Evolutionary conservation across 768 basidiomycete genomes (phyloP), one percentile per base, ranked within the genome.

Genomic region (Leucocoprinus birnbaumii): DNA sequence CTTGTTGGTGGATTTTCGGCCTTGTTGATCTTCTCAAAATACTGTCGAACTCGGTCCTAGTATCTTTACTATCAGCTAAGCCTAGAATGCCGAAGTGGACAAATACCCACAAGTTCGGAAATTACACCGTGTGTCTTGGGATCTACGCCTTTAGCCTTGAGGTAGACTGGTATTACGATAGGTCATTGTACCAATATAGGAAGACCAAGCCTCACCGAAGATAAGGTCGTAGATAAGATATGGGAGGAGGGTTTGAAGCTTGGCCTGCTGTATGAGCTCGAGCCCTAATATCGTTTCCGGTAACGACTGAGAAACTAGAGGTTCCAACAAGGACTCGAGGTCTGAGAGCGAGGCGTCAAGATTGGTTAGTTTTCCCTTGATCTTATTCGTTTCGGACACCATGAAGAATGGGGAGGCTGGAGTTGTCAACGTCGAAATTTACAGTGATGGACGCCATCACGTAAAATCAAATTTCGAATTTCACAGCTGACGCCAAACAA

Each of bases 141-240:
- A 63, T 94, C 89, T 26, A 92, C 76, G 4, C 91, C 91, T 58
- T 79, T 78, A 25, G 87, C 78, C 70, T 89, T 92, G 40, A 94
- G 76, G 66, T 93, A 93, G 40, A 92, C 91, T 94, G 49, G 34
- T 38, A 14, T 10, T 38, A 3, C 11, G 4, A n/a, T 38, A 50
- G 5, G 45, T 54, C n/a, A n/a, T n/a, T n/a, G n/a, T n/a, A n/a
- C n/a, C n/a, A n/a, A n/a, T n/a, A n/a, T n/a, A n/a, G n/a, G n/a
- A n/a, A n/a, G n/a, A n/a, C n/a, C n/a, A n/a, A n/a, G n/a, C n/a
- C 85, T 59, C 59, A 92, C 92, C 85, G 71, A 91, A 92, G n/a
- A 92, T 72, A 9, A 94, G 78, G 67, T 93, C 91, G 63, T 94
- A 91, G 2, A 88, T 77, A 26, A 91, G 75, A 68, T 94, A 94